A percentile compares a stretch with the other conserved stretches of the same genome.
Evolutionary conservation across 2,329 filamentous ascomycete genomes (phyloP).

Genomic region (Xylariaceae sp.): DNA sequence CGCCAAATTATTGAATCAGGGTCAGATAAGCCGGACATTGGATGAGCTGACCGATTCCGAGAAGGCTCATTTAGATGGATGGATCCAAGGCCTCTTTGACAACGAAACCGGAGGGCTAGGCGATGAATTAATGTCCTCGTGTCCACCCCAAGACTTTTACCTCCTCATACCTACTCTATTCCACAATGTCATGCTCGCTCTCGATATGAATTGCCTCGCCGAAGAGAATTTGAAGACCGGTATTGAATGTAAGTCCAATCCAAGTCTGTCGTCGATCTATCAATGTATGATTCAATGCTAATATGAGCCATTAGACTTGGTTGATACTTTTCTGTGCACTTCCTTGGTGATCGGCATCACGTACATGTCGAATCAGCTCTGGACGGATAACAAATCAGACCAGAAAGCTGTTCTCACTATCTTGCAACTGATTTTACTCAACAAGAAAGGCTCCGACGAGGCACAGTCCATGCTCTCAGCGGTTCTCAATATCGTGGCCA

Average conservation of each 20-base stretch:
- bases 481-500: constrained; percentile 66
- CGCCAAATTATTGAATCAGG: constrained; percentile 56
- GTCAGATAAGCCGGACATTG: constrained; percentile 50
- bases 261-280: constrained; percentile 35
- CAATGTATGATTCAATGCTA: constrained; percentile 18
- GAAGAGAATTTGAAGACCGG: constrained; percentile 69
- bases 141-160: constrained; percentile 78
- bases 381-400: constrained; percentile 56
- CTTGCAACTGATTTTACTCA: constrained; percentile 65
- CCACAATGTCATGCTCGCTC: constrained; percentile 66
- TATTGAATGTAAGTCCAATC: constrained; percentile 68
- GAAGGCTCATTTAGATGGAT: constrained; percentile 60
- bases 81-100: constrained; percentile 74
- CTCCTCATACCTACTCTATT: constrained; percentile 71
- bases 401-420: constrained; percentile 65
- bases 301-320: constrained; percentile 49
- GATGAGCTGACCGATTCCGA: constrained; percentile 61
- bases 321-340: constrained; percentile 75
- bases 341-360: constrained; percentile 67
- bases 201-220: constrained; percentile 57
- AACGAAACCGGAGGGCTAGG: constrained; percentile 66
- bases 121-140: constrained; percentile 76
- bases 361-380: constrained; percentile 66
- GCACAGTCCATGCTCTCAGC: constrained; percentile 64
- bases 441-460: constrained; percentile 64